Evolutionary conservation across 441 rosid genomes (phyloP), one percentile per base, ranked within the genome.

Genomic region (Corymbia calophylla): DNA sequence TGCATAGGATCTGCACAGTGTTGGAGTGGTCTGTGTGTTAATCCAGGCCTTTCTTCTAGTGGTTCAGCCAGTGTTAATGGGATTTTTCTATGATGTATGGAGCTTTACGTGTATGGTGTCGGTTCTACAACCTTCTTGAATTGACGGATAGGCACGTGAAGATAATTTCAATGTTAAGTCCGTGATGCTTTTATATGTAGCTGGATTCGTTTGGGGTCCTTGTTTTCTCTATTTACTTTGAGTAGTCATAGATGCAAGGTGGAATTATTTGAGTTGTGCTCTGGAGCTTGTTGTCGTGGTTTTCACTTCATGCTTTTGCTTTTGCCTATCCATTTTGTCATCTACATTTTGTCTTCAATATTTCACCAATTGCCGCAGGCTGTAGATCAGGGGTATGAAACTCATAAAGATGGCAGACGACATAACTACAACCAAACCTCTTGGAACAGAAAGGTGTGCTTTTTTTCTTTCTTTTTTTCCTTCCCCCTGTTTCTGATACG

Each of bases 361-460:
- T 9, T 12, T 86, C 4, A 35, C 68, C 88, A 32, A 39, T 55
- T 86, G 49, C 14, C 13, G 23, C 88, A 94, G 94, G 92, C 88
- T 48, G 90, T 44, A 44, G 51, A 90, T 90, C 92, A 91, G 66
- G 92, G 87, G 44, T 91, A 92, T 80, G 93, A 48, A 70, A 88
- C 87, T 53, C 86, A 91, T 87, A 93, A 91, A 88, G 91, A 84
- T 88, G 89, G 70, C 55, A 82, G 58, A 82, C 90, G 12, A 4
- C 93, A 88, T 60, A 91, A 88, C 66, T 91, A 90, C 62, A 54
- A 55, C 68, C 89, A 82, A 88, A 93, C 90, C 87, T 89, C 81
- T 8, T 91, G 93, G 92, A 88, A 81, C 54, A 88, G 92, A 92
- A 87, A 92, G 93, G 96, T 95, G 68, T 56, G 84, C 68, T 14